Evolutionary conservation across 495 filamentous ascomycete genomes (phyloP), one percentile per base, ranked within the genome.

Genomic region (Podospora sp.): DNA sequence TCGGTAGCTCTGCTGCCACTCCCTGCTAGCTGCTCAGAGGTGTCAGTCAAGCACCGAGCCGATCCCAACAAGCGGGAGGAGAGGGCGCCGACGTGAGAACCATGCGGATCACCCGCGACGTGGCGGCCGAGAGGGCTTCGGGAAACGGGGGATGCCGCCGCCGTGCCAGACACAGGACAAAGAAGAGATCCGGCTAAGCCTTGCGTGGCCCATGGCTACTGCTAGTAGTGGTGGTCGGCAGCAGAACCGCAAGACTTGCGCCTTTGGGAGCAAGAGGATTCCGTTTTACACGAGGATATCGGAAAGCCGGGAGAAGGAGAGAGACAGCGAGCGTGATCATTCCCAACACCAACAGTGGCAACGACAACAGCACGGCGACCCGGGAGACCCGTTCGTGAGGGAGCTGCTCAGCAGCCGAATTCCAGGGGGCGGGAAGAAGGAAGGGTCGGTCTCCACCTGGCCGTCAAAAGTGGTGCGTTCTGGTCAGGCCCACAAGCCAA

Each of bases 401-500:
- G 27, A 33, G 2, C 56, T 33, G 2, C 56, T 33, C 2, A n/a
- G 27, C 21, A 22, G 27, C 56, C 18, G 24, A 33, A 59, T n/a
- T 12, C 21, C 6, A 22, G 56, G 26, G 56, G 18, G 26, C 21
- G n/a, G 56, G 56, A 33, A 7, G 27, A 16, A 35, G 21, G 26
- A 22, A 27, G 24, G 18, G n/a, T 7, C 16, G 6, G 56, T 22
- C 33, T 33, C 56, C 22, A 59, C 56, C 22, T 33, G 4, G 56
- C 9, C 22, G 27, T 59, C 22, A 33, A 20, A 33, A 33, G 56
- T 29, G 24, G 56, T 9, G 21, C n/a, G 21, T 26, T 24, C 25
- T 25, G 16, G 12, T 26, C 22, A 59, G 27, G 56, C 56, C 56
- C 56, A 35, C 56, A 59, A n/a, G 24, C 25, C 25, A 59, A 33